Percentiles rank a stretch among this genome's conserved stretches.
phyloP scores from a whole-genome alignment of 2,329 filamentous ascomycete species.

The Macroventuria anomochaeta region DNA sequence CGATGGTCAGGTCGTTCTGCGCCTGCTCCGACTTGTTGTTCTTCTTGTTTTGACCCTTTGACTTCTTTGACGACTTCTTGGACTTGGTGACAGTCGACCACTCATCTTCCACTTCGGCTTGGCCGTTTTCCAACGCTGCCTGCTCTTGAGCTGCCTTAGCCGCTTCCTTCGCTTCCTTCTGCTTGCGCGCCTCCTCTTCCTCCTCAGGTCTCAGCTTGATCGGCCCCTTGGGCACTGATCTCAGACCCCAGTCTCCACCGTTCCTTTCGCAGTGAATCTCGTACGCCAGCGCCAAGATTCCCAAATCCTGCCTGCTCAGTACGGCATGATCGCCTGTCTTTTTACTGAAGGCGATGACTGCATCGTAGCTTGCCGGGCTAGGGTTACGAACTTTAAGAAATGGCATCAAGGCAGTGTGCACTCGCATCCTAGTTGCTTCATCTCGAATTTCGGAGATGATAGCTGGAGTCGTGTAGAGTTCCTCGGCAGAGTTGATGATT shows the following conservation, averaged over 20 bases:
- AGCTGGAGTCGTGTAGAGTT: constrained; percentile 72
- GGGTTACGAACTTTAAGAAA: constrained; percentile 83
- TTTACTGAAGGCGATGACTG: constrained; percentile 83
- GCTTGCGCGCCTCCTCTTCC: constrained; percentile 27
- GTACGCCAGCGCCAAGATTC: constrained; percentile 87
- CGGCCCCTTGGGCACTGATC: constrained; percentile 81
- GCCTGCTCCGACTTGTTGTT: constrained; percentile 2
- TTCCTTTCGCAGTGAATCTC: constrained; percentile 93
- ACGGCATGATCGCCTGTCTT: constrained; percentile 89
- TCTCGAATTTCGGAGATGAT: constrained; percentile 90
- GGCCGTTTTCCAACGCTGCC: not conserved
- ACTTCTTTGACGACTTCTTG: constrained; percentile 19
- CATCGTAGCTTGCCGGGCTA: constrained; percentile 75
- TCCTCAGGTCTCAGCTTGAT: constrained; percentile 61
- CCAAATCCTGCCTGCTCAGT: constrained; percentile 85
- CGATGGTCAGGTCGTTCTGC: constrained; percentile 1
- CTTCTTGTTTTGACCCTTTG: constrained; percentile 19
- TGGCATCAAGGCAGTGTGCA: constrained; percentile 84
- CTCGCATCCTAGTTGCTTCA: constrained; percentile 75
- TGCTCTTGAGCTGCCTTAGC: constrained; percentile 21
- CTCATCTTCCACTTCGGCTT: constrained; percentile 17
- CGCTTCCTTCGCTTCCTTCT: constrained; percentile 24
- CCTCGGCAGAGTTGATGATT: constrained; percentile 76
- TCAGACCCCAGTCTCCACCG: constrained; percentile 84
- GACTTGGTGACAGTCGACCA: constrained; percentile 18